These are phyloP conservation scores for Bocquillonia castaneifolia DNA, from an alignment of 441 rosid species.

Conservation along the genomic window DNA sequence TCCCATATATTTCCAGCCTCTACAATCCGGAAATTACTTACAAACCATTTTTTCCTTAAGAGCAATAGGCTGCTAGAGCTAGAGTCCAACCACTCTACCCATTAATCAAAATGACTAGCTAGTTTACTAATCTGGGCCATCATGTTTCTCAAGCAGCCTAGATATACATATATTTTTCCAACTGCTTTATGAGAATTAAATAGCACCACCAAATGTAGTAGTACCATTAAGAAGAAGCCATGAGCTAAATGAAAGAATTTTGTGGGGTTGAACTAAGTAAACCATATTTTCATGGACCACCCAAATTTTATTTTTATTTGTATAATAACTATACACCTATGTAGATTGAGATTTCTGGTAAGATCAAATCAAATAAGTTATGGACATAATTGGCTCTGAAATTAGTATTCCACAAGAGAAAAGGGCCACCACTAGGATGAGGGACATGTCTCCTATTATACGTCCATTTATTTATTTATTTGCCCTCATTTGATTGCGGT, in stretches of 20 bases:
- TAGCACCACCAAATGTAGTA: conserved; percentile 18
- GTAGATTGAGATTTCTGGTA: too few relatives aligned
- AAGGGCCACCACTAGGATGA: conserved; percentile 28
- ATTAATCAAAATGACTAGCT: neutral
- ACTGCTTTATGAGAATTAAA: conserved; percentile 11
- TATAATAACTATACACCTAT: neutral
- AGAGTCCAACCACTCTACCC: neutral
- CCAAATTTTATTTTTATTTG: neutral
- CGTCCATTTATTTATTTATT: too few relatives aligned
- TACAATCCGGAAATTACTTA: neutral
- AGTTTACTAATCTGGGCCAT: conserved; percentile 11
- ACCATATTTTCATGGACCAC: neutral
- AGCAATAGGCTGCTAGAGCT: neutral
- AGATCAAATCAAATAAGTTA: too few relatives aligned
- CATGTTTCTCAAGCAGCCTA: conserved; percentile 7
- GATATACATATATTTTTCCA: neutral
- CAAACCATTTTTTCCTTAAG: neutral
- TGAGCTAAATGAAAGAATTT: neutral
- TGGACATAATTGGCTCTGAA: too few relatives aligned
- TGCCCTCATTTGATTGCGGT: conserved; percentile 12
- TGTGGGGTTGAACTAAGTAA: conserved; percentile 15
- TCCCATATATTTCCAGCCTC: neutral
- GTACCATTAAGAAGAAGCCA: conserved; percentile 34
- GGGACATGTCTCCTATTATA: conserved; percentile 23
- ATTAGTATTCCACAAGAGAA: neutral